Base-by-base conservation (phyloP, 192 early-diverging fungal genomes). In the Coemansia sp. region DNA sequence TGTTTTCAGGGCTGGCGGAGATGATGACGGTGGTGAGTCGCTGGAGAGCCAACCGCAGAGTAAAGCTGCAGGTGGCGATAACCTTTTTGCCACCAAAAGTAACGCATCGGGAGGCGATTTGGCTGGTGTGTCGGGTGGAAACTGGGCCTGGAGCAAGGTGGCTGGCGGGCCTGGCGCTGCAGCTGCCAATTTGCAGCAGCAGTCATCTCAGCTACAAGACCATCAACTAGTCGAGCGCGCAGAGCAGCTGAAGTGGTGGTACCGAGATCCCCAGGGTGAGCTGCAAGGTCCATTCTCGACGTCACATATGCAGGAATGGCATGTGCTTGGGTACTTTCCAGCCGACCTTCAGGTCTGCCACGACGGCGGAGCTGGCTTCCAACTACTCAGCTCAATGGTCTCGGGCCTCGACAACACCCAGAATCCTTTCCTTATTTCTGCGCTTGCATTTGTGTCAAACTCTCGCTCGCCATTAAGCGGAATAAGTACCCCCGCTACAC, bases 291-390 rank as follows among this genome's bases (percentile, higher is more conserved):
- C 97, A 22, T 99, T 97, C 71, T 77, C 86, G 10, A 86, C 90
- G 16, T 76, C 89, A 12, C 90, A 95, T 56, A 99, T 99, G 97
- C 93, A 99, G 51, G 94, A 93, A 45, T 99, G 97, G 97, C 94
- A 87, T 79, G 86, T 85, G 20, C 89, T 86, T 20, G 92, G 92
- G 25, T 99, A 94, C 74, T 97, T 99, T 69, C 83, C 85, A 0
- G 79, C 85, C 19, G 88, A 89, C 48, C 84, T 99, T 40, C 88
- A 93, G 25, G 89, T 99, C 40, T 90, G 91, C 77, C 85, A 89
- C 46, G 91, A 92, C 37, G 91, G 92, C 48, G 91, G 94, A 38
- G 38, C 86, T 4, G 74, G 72, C 4, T 97, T 95, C 77, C 93
- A 95, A 68, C 92, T 92, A 0, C 77, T 99, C 4, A 86, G 88